Evolutionary conservation across 1,139 yeast species (phyloP).

Genomic region (Geotrichum citri-aurantii): DNA sequence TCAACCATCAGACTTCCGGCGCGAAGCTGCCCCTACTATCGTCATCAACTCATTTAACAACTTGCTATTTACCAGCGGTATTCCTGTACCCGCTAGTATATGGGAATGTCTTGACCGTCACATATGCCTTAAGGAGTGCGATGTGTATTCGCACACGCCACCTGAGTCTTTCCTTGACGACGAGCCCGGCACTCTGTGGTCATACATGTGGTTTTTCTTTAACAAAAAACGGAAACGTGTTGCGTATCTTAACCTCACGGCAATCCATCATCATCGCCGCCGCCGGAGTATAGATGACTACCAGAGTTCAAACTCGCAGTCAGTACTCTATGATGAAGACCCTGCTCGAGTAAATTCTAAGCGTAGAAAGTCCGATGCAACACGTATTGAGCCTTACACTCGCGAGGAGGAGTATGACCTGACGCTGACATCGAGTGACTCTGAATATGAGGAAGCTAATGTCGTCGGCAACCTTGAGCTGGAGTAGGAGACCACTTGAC

Average conservation of each 20-base stretch:
- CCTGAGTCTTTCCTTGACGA: constrained; percentile 71
- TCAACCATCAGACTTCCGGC: constrained; percentile 79
- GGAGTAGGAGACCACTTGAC: constrained; percentile 23
- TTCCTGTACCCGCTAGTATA: constrained; percentile 51
- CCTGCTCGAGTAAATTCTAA: background rate
- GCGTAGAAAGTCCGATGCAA: constrained; percentile 4
- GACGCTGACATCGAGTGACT: constrained; percentile 30
- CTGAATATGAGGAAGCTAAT: constrained; percentile 28
- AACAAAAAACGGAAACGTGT: constrained; percentile 89
- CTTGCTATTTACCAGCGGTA: constrained; percentile 73
- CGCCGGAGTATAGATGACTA: constrained; percentile 9
- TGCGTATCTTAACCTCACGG: constrained; percentile 62
- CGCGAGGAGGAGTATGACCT: constrained; percentile 48
- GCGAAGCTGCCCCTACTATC: constrained; percentile 45
- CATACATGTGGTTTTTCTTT: constrained; percentile 85
- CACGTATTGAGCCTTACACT: constrained; percentile 33
- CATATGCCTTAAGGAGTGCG: constrained; percentile 74
- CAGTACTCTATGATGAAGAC: background rate
- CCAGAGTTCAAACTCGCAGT: background rate
- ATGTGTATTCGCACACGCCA: constrained; percentile 72
- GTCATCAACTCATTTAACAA: constrained; percentile 74
- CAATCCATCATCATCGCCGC: constrained; percentile 29
- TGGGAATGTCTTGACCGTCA: constrained; percentile 88
- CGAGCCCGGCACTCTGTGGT: constrained; percentile 81
- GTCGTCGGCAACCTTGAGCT: constrained; percentile 41